phyloP scores from a whole-genome alignment of 768 basidiomycete genomes.

The Lactarius indigo region DNA sequence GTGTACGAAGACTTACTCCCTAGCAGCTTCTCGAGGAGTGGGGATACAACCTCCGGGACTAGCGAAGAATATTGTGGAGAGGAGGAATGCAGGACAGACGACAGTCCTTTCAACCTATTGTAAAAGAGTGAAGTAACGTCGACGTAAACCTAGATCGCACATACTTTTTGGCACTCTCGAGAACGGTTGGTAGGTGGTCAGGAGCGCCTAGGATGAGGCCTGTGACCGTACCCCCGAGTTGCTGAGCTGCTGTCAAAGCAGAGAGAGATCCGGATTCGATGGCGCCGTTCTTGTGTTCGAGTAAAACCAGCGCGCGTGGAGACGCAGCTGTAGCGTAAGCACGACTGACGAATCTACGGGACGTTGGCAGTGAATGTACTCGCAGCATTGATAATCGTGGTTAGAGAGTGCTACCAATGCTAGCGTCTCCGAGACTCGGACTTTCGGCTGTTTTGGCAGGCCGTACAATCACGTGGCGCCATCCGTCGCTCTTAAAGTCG shows the following conservation, averaged over 20 bases:
- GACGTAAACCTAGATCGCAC: constrained; percentile 16
- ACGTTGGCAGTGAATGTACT: not conserved
- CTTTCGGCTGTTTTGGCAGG: not conserved
- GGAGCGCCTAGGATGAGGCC: constrained; percentile 69
- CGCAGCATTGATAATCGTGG: constrained; percentile 14
- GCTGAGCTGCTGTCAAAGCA: constrained; percentile 85
- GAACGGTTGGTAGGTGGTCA: constrained; percentile 59
- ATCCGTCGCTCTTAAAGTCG: not conserved
- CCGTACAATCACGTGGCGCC: constrained; percentile 17
- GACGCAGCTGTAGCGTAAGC: constrained; percentile 57
- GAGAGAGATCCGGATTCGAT: constrained; percentile 85
- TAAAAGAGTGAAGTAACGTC: constrained; percentile 1
- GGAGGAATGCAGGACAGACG: constrained; percentile 62
- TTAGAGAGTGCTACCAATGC: not conserved
- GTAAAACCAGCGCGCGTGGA: constrained; percentile 79
- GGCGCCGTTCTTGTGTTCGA: constrained; percentile 81
- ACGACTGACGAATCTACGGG: constrained; percentile 30
- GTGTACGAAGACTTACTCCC: constrained; percentile 66
- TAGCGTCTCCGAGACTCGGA: not conserved
- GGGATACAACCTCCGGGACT: constrained; percentile 76
- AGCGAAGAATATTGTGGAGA: constrained; percentile 66
- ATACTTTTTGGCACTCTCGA: constrained; percentile 81
- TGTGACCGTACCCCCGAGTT: constrained; percentile 83
- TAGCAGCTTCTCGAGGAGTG: constrained; percentile 74
- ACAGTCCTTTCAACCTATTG: constrained; percentile 63